Percentiles rank a stretch among this genome's conserved stretches.
Conservation (phyloP, 345 rosid genomes). For the Acer negundo region DNA sequence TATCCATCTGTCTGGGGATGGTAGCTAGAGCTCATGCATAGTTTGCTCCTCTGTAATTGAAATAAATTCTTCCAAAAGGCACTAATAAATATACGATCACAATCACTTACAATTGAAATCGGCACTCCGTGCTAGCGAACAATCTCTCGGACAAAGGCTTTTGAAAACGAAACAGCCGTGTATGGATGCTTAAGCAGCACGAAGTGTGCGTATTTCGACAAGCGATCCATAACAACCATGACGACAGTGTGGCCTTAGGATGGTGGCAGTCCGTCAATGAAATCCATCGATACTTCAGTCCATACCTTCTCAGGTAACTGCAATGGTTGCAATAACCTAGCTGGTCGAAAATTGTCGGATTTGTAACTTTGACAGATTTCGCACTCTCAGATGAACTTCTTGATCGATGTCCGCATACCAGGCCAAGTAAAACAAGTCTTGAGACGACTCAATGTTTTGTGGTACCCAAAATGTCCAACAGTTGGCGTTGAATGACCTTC, state of each 20-base stretch:
- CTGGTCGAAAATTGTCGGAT: fast-evolving
- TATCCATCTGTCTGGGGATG: too few relatives aligned
- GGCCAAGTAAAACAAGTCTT: not conserved
- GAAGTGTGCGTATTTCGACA: not conserved
- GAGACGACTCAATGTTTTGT: not conserved
- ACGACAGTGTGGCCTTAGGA: too few relatives aligned
- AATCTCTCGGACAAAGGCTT: not conserved
- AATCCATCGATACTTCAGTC: not conserved
- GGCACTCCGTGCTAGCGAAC: not conserved
- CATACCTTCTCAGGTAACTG: not conserved
- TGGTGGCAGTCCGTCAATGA: too few relatives aligned
- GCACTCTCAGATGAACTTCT: not conserved
- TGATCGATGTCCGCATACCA: not conserved
- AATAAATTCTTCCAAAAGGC: too few relatives aligned
- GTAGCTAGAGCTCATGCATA: too few relatives aligned
- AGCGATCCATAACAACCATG: too few relatives aligned
- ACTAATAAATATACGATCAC: too few relatives aligned
- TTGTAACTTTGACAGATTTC: not conserved
- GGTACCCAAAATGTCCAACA: too few relatives aligned
- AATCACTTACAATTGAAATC: too few relatives aligned
- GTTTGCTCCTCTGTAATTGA: too few relatives aligned
- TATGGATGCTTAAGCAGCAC: not conserved
- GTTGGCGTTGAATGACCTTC: too few relatives aligned
- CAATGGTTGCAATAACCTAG: not conserved
- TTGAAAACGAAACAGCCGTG: fast-evolving